Evolutionary conservation across 140 eudicot genomes (phyloP).

Genomic region (Erigeron philadelphicus): DNA sequence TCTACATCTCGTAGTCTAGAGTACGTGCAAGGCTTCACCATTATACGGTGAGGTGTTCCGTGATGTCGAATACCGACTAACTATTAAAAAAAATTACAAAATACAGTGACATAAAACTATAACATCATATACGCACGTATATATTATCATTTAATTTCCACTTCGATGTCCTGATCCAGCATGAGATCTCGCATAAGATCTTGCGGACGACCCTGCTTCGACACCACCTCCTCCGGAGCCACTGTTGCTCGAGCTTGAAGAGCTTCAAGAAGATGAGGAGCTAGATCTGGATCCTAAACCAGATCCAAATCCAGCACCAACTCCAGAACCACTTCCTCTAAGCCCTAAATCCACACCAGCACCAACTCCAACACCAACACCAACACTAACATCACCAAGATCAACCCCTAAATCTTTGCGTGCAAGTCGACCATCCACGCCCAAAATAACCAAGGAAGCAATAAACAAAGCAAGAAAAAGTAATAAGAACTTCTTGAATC

Average conservation of each 20-base stretch:
- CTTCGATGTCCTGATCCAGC: slow-evolving; percentile 54
- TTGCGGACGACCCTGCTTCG: slow-evolving; percentile 52
- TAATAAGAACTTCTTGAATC: slow-evolving; percentile 18
- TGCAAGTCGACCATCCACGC: slow-evolving; percentile 47
- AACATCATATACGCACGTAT: neutral
- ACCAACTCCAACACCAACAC: slow-evolving; percentile 55
- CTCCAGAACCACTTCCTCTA: slow-evolving; percentile 62
- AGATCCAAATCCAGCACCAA: slow-evolving; percentile 61
- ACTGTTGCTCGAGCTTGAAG: slow-evolving; percentile 45
- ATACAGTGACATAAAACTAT: slow-evolving; percentile 12
- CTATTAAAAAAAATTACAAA: too few relatives aligned
- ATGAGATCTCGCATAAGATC: slow-evolving; percentile 49
- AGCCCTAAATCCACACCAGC: slow-evolving; percentile 70
- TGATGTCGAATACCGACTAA: too few relatives aligned
- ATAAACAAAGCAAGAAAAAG: slow-evolving; percentile 32
- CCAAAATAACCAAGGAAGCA: slow-evolving; percentile 28
- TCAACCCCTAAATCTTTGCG: slow-evolving; percentile 63
- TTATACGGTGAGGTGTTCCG: too few relatives aligned
- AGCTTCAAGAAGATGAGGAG: slow-evolving; percentile 57
- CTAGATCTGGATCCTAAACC: slow-evolving; percentile 49
- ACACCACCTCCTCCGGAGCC: slow-evolving; percentile 59
- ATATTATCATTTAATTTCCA: slow-evolving; percentile 18
- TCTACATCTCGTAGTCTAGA: too few relatives aligned
- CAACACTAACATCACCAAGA: slow-evolving; percentile 52
- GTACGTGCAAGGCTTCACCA: too few relatives aligned